Base-by-base conservation (phyloP, 768 basidiomycete species). In the Xerocomus brunneocitrinus region DNA sequence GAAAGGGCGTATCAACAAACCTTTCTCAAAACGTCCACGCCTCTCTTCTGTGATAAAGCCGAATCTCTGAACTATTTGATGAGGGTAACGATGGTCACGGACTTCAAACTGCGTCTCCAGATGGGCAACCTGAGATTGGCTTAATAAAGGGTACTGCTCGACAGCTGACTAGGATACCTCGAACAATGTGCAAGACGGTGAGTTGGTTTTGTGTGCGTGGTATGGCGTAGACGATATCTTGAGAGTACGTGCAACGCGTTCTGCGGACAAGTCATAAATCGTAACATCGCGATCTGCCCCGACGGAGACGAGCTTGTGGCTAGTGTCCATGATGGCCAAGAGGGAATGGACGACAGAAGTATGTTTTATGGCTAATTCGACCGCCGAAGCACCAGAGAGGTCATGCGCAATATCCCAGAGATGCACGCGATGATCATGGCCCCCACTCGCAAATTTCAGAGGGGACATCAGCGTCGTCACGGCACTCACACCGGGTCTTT, bases 91-190 rank as follows among this genome's bases (percentile, higher is more conserved):
- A 55, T 73, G 69, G 55, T 80, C 80, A 22, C 73, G 77, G n/a
- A 79, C 49, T 58, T 82, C 80, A 49, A 77, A 79, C 54, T 81
- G 80, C 28, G 73, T 68, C 57, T 82, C 80, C 22, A 76, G 67
- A 58, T 80, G 77, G 6, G 73, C 72, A 45, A 80, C 69, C 79
- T 81, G 44, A 22, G 41, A 39, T 12, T 27, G 13, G 22, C 8
- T 59, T 36, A 53, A 27, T 46, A 30, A 50, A 47, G 8, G 28
- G 34, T 34, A 28, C 2, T 12, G 8, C 39, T 32, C 8, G 53
- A 45, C 32, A 38, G 50, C 16, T 52, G 50, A 38, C 13, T 47
- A 52, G 19, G n/a, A 41, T 57, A 79, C 78, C 72, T 80, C 78
- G 10, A 79, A 58, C 35, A 79, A 62, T 0, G 65, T 71, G 60